Conservation (phyloP, 768 basidiomycete species). For the Sporobolomyces phaffii region DNA sequence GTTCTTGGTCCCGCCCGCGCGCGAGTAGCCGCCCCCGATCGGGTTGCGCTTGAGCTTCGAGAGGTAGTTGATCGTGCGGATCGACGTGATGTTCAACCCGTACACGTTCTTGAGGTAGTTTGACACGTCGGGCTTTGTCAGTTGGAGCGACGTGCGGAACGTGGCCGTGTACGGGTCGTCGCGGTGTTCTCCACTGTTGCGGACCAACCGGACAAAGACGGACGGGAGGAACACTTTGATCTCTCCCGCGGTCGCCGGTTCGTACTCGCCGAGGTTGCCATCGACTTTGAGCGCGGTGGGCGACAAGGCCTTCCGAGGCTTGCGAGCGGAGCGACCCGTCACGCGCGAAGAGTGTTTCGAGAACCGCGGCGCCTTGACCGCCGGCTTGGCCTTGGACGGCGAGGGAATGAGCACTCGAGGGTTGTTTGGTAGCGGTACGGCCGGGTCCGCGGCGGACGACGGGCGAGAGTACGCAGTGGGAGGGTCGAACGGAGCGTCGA, state of each 20-base stretch:
- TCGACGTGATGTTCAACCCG: slow-evolving; percentile 37
- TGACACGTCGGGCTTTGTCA: slow-evolving; percentile 43
- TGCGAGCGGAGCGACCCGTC: slow-evolving; percentile 16
- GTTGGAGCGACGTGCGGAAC: slow-evolving; percentile 40
- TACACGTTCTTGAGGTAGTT: slow-evolving; percentile 43
- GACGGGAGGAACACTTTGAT: slow-evolving; percentile 39
- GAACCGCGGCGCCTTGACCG: slow-evolving; percentile 10
- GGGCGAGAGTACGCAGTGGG: not conserved
- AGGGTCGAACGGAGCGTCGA: slow-evolving; percentile 23
- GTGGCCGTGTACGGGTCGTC: slow-evolving; percentile 42
- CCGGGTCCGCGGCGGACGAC: not conserved
- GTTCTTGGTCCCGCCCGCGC: slow-evolving; percentile 35
- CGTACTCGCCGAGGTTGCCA: slow-evolving; percentile 12
- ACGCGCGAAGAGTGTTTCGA: slow-evolving; percentile 30
- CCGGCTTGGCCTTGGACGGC: not conserved
- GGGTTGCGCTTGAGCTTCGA: slow-evolving; percentile 38
- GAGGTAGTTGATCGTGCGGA: slow-evolving; percentile 41
- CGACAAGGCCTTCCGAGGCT: slow-evolving; percentile 17
- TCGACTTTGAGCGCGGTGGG: slow-evolving; percentile 18
- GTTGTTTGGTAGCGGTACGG: slow-evolving; percentile 21
- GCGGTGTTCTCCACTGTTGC: slow-evolving; percentile 37
- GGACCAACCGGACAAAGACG: slow-evolving; percentile 41
- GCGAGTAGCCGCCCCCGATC: slow-evolving; percentile 30
- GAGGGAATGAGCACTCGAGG: slow-evolving; percentile 8
- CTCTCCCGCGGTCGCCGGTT: slow-evolving; percentile 9